A percentile compares a stretch with the other conserved stretches of the same genome.
phyloP scores from a whole-genome alignment of 352 stramenopile species.

The Phytophthora quininea region DNA sequence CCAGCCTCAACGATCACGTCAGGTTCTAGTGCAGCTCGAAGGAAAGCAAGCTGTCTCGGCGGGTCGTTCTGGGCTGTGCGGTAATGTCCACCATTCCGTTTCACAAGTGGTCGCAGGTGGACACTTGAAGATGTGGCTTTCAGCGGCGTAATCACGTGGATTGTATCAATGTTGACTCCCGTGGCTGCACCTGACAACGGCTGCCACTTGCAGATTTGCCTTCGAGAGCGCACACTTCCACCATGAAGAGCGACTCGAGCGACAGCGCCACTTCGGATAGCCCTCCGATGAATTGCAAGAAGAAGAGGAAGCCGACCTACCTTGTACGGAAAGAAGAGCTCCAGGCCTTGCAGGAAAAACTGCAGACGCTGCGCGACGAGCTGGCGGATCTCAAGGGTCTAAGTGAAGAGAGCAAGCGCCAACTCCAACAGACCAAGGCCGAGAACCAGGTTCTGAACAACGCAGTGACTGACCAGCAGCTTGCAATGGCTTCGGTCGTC shows the following conservation, averaged over 20 bases:
- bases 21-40: too few relatives aligned
- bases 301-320: slow-evolving; percentile 22
- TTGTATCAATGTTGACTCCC: too few relatives aligned
- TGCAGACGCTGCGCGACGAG: slow-evolving; percentile 9
- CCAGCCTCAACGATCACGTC: too few relatives aligned
- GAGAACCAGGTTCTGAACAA: slow-evolving; percentile 8
- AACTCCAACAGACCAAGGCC: not conserved
- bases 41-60: too few relatives aligned
- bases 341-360: slow-evolving; percentile 2
- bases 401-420: not conserved
- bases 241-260: not conserved
- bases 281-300: not conserved
- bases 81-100: too few relatives aligned
- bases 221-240: not conserved
- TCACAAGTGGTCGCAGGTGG: too few relatives aligned
- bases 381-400: slow-evolving; percentile 10
- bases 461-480: slow-evolving; percentile 8
- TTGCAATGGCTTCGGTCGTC: slow-evolving; percentile 11
- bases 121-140: too few relatives aligned
- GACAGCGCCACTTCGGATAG: not conserved
- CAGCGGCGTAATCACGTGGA: too few relatives aligned
- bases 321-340: slow-evolving; percentile 17
- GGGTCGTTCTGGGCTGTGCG: too few relatives aligned
- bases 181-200: too few relatives aligned
- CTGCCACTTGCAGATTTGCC: not conserved